Evolutionary conservation across 805 yeast species (phyloP), one percentile per base, ranked within the genome.

Genomic region (Scheffersomyces ergatensis): DNA sequence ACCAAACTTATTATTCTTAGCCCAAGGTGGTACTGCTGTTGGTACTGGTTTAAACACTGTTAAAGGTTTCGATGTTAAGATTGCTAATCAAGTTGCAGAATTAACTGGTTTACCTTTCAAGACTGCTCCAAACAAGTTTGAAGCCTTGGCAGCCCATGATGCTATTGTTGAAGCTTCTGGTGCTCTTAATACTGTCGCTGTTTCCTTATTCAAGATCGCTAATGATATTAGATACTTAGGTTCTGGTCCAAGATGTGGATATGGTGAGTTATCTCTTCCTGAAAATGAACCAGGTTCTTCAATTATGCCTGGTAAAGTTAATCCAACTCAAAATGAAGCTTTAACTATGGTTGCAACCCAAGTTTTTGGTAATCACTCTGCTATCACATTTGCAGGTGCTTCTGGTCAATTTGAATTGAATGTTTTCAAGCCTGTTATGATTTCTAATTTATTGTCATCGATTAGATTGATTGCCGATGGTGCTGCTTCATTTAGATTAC

Each of bases 1-100:
- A 51, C 87, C 87, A 53, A 81, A 82, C 67, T 76, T 93, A 63
- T 77, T 83, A 57, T 80, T 63, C 63, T 79, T 93, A 54, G 99
- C 99, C 36, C 99, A 93, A 76, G 99, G 99, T 74, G 99, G 99
- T 74, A 93, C 99, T 48, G 99, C 99, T 47, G 99, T 93, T 42
- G 99, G 99, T 57, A 93, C 99, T 42, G 99, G 99, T 51, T 79
- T 93, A 57, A 93, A 93, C 82, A 92, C 98, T 70, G 83, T 70
- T 63, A 78, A 80, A 61, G 98, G 98, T 19, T 93, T 85, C 63
- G 95, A 89, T 56, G 83, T 73, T 55, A 82, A 85, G 54, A 82
- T 93, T 53, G 99, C 99, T 46, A 83, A 77, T 45, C 82, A 85
- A 68, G 96, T 93, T 34, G 66, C 95, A 44, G 77, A 80, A 53